A percentile compares a stretch with the other conserved stretches of the same genome.
These are phyloP conservation scores for Mycena chlorophos DNA, from an alignment of 768 basidiomycete species.

Conservation along the genomic window DNA sequence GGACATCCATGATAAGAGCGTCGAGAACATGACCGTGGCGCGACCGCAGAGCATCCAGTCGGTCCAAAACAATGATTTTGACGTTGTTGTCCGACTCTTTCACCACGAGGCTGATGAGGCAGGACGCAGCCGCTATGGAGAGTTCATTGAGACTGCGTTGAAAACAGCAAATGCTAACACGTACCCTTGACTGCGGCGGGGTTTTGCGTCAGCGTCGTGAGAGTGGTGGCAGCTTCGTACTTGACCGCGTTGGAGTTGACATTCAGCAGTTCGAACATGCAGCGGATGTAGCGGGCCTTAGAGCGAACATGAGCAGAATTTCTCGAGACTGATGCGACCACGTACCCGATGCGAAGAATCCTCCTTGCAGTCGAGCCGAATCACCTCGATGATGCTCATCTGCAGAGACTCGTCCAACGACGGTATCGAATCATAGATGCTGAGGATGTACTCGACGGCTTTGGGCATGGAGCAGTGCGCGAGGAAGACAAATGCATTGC, in stretches of 20 bases:
- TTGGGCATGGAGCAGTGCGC: constrained; percentile 83
- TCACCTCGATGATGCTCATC: constrained; percentile 93
- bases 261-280: constrained; percentile 89
- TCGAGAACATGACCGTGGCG: constrained; percentile 91
- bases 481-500: constrained; percentile 96
- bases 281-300: constrained; percentile 90
- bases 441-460: constrained; percentile 88
- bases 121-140: constrained; percentile 76
- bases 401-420: constrained; percentile 89
- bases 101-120: constrained; percentile 83
- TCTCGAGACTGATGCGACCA: constrained; percentile 8
- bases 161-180: constrained; percentile 11
- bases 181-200: constrained; percentile 93
- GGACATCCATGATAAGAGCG: constrained; percentile 90
- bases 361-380: constrained; percentile 82
- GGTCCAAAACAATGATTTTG: constrained; percentile 93
- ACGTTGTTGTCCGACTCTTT: constrained; percentile 99
- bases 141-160: constrained; percentile 8
- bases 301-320: constrained; percentile 8
- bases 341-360: constrained; percentile 83
- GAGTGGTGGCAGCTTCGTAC: constrained; percentile 94
- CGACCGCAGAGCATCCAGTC: constrained; percentile 76
- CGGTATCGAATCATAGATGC: constrained; percentile 80
- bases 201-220: constrained; percentile 93
- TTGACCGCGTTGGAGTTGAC: constrained; percentile 91